Evolutionary conservation across 176 grass and related monocot genomes (phyloP).

Genomic region (Lolium multiflorum): DNA sequence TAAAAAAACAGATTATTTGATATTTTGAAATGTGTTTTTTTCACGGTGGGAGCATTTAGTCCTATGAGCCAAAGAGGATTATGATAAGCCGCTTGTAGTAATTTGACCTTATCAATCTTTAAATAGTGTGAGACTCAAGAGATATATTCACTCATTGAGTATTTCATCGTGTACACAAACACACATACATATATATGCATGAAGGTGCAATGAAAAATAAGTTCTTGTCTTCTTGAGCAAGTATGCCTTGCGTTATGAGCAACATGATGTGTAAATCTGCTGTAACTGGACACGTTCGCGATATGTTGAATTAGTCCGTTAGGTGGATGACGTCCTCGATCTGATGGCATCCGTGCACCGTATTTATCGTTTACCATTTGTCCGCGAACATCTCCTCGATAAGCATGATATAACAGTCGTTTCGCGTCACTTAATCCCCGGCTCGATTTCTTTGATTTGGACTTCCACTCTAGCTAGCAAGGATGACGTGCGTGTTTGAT

Average conservation of each 20-base stretch:
- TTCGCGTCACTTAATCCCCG: slow-evolving; percentile 17
- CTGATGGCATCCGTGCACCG: slow-evolving; percentile 32
- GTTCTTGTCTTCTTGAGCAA: background rate
- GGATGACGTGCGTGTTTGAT: slow-evolving; percentile 32
- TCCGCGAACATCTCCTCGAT: slow-evolving; percentile 13
- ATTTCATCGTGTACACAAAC: background rate
- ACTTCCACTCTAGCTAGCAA: slow-evolving; percentile 18
- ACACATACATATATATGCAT: background rate
- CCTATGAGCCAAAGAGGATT: no score
- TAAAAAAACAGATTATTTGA: no score
- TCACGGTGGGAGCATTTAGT: no score
- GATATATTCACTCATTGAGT: background rate
- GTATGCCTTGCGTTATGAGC: background rate
- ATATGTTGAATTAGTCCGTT: background rate
- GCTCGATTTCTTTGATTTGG: slow-evolving; percentile 22
- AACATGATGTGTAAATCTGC: background rate
- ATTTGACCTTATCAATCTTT: background rate
- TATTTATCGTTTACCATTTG: slow-evolving; percentile 42
- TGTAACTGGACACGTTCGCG: slow-evolving; percentile 1
- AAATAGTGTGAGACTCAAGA: background rate
- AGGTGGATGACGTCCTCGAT: slow-evolving; percentile 3
- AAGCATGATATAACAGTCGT: slow-evolving; percentile 5
- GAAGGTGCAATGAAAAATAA: background rate
- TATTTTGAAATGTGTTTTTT: no score
- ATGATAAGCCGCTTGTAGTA: background rate